phyloP scores from a whole-genome alignment of 345 rosid species.

The Gossypium turneri region DNA sequence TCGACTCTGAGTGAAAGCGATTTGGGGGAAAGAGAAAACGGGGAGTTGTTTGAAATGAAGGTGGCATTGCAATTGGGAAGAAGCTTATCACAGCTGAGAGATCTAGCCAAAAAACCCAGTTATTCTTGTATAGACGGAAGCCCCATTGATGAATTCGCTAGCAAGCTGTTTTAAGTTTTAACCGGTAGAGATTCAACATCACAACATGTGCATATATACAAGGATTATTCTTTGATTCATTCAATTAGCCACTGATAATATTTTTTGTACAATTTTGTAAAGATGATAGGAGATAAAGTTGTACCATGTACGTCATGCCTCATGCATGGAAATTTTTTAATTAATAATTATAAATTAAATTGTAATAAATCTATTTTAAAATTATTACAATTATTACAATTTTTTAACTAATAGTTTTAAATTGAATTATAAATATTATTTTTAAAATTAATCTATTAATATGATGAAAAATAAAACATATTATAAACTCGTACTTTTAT shows the following conservation, averaged over 20 bases:
- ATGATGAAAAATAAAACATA: too few relatives aligned
- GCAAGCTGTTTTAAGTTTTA: conserved; percentile 39
- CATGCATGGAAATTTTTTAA: background rate
- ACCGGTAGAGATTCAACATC: background rate
- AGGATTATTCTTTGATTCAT: background rate
- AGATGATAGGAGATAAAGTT: background rate
- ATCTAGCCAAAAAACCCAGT: conserved; percentile 25
- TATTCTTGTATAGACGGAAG: conserved; percentile 12
- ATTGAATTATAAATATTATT: too few relatives aligned
- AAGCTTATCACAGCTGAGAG: conserved; percentile 38
- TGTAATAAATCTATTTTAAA: too few relatives aligned
- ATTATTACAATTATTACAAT: too few relatives aligned
- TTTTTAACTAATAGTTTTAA: too few relatives aligned
- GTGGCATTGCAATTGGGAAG: conserved; percentile 45
- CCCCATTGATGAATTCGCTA: conserved; percentile 35
- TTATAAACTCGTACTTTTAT: too few relatives aligned
- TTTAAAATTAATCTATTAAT: too few relatives aligned
- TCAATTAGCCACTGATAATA: background rate
- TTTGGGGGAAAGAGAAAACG: conserved; percentile 40
- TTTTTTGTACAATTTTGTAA: conserved; percentile 4
- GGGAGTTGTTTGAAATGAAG: conserved; percentile 31
- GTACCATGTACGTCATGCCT: background rate
- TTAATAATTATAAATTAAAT: too few relatives aligned
- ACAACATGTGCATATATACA: background rate
- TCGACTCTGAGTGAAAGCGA: conserved; percentile 32